Percentiles rank a stretch among this genome's conserved stretches.
These are phyloP conservation scores for Rhodomyrtus psidioides DNA, from an alignment of 441 rosid species.

Conservation along the genomic window DNA sequence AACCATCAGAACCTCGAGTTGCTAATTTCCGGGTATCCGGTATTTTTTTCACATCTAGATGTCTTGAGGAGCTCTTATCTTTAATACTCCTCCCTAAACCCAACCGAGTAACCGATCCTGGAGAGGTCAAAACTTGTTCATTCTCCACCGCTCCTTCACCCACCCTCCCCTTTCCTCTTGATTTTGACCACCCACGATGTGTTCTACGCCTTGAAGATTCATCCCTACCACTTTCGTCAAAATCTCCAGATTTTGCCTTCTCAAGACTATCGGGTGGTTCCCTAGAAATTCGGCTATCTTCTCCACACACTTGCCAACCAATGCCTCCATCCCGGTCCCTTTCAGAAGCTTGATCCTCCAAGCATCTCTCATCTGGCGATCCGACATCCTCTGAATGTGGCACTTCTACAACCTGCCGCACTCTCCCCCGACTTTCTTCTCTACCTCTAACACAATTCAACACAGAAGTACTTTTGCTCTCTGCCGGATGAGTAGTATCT, in stretches of 20 bases:
- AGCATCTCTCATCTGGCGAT: slow-evolving; percentile 25
- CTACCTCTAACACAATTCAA: slow-evolving; percentile 44
- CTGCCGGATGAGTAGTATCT: slow-evolving; percentile 49
- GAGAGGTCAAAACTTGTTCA: slow-evolving; percentile 55
- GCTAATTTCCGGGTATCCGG: slow-evolving; percentile 39
- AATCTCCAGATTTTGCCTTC: slow-evolving; percentile 48
- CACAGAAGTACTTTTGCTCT: slow-evolving; percentile 40
- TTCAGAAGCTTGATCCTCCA: slow-evolving; percentile 32
- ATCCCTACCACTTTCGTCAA: slow-evolving; percentile 70
- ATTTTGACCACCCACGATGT: slow-evolving; percentile 53
- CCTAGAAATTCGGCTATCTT: slow-evolving; percentile 21
- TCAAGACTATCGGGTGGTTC: slow-evolving; percentile 42
- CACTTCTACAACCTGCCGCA: slow-evolving; percentile 55
- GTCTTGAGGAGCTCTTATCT: slow-evolving; percentile 46
- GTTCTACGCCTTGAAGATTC: slow-evolving; percentile 59
- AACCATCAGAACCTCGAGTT: slow-evolving; percentile 36
- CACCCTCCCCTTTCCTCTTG: slow-evolving; percentile 64
- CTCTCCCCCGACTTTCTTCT: slow-evolving; percentile 76
- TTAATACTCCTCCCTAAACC: slow-evolving; percentile 35
- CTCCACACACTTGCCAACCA: slow-evolving; percentile 21
- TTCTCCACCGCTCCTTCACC: slow-evolving; percentile 51
- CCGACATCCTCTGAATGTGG: slow-evolving; percentile 37
- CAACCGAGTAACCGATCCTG: slow-evolving; percentile 55
- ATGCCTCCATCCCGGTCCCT: slow-evolving; percentile 28
- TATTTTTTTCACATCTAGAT: slow-evolving; percentile 40